Evolutionary conservation across 148 eudicot genomes (phyloP).

Genomic region (Chenopodium berlandieri): DNA sequence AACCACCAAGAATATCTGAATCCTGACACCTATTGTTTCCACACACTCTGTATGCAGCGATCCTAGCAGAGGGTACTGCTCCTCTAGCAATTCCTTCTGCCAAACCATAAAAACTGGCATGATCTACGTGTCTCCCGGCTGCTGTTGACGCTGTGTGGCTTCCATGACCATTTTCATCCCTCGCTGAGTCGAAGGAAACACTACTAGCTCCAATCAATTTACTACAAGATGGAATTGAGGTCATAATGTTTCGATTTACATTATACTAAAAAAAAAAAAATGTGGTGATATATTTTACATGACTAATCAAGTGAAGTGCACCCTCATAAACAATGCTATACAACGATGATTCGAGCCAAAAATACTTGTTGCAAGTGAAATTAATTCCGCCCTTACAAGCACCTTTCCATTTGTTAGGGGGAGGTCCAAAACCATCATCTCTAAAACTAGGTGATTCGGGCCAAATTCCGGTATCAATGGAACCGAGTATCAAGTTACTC

Average conservation of each 20-base stretch:
- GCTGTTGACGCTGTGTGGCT: slow-evolving; percentile 61
- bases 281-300: too few species aligned
- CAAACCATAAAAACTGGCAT: slow-evolving; percentile 37
- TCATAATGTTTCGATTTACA: too few species aligned
- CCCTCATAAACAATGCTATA: too few species aligned
- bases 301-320: too few species aligned
- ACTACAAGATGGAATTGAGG: slow-evolving; percentile 20
- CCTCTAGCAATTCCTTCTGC: slow-evolving; percentile 54
- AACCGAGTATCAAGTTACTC: slow-evolving; percentile 44
- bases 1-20: slow-evolving; percentile 34
- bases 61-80: slow-evolving; percentile 46
- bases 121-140: slow-evolving; percentile 35
- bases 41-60: slow-evolving; percentile 53
- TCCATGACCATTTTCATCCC: slow-evolving; percentile 52
- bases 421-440: slow-evolving; percentile 45
- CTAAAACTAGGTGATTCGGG: slow-evolving; percentile 51
- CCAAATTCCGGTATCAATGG: slow-evolving; percentile 58
- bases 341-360: too few species aligned
- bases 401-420: slow-evolving; percentile 61
- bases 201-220: slow-evolving; percentile 59
- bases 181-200: slow-evolving; percentile 12
- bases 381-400: slow-evolving; percentile 31
- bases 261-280: too few species aligned
- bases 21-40: neutral
- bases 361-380: slow-evolving; percentile 53